phyloP scores from a whole-genome alignment of 768 basidiomycete species.

The Boletus rufocinnamomeus region DNA sequence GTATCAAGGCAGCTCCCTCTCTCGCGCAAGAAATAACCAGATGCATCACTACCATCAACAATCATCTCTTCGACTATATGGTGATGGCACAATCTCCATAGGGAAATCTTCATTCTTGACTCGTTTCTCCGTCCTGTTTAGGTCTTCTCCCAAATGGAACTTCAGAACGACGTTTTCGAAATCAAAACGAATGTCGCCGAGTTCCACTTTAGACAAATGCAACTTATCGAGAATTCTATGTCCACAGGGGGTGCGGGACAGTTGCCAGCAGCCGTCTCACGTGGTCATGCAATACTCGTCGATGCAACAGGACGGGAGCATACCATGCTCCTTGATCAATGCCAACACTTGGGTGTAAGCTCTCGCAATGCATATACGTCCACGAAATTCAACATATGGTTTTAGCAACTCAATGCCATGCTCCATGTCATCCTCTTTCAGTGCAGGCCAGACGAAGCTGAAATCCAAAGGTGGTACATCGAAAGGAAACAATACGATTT shows the following conservation, averaged over 20 bases:
- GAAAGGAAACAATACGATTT: conserved; percentile 5
- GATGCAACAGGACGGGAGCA: conserved; percentile 8
- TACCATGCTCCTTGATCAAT: conserved; percentile 5
- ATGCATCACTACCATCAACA: background rate
- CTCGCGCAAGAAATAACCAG: conserved; percentile 3
- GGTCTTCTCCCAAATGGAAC: conserved; percentile 4
- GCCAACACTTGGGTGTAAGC: background rate
- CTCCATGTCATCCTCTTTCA: background rate
- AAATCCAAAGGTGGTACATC: conserved; percentile 7
- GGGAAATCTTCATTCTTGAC: background rate
- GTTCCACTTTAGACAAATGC: background rate
- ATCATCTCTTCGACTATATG: background rate
- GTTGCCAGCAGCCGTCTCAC: background rate
- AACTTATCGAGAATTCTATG: background rate
- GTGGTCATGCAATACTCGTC: background rate
- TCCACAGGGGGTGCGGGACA: background rate
- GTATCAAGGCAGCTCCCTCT: background rate
- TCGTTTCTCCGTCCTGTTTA: background rate
- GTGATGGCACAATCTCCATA: background rate
- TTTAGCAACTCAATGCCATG: background rate
- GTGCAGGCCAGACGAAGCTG: background rate
- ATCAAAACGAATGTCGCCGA: background rate
- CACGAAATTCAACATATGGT: background rate
- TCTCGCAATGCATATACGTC: background rate
- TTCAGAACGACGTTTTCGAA: background rate